Base-by-base conservation (phyloP, 352 stramenopile species). In the Globisporangium cederbergense region DNA sequence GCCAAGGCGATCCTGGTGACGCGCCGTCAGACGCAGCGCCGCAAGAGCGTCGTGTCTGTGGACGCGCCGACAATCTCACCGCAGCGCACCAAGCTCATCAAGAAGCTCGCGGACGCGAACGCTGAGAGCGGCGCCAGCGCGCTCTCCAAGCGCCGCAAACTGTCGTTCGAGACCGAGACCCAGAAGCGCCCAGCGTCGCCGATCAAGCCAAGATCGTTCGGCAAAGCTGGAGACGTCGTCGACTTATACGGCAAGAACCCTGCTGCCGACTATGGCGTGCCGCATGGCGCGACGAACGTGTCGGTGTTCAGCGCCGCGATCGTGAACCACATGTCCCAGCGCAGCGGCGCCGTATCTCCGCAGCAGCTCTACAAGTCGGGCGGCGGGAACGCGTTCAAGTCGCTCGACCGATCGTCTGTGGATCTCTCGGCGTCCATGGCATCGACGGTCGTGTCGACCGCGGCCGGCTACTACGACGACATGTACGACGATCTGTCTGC, bases 371-470 rank as follows among this genome's bases (percentile, higher is more conserved):
- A 47, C 40, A 66, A 66, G 51, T 58, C 52, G 8, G 32, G 30
- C 13, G n/a, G 4, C 38, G 43, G 60, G 55, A 52, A 70, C 72
- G 36, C 71, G 14, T 78, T 75, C 53, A 81, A 81, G 62, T 74
- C 68, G 36, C 30, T 74, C 30, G 56, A 76, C 28, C 68, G 61
- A 36, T 66, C 71, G 28, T 65, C 50, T 28, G 72, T 87, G 43
- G 83, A 91, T 49, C 62, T 91, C 28, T 80, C 74, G 40, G 78
- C 79, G 30, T 91, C 83, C 20, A 88, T 87, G 67, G 74, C 76
- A n/a, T 91, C 83, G 22, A 91, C 83, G 4, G 71, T 82, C 61
- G 73, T 79, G 11, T 89, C 80, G 43, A 60, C 60, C 11, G 67
- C 73, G 10, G 68, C 69, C 40, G 61, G 62, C 18, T 81, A 80